A percentile compares a stretch with the other conserved stretches of the same genome.
Evolutionary conservation across 805 yeast species (phyloP).

Genomic region (Torulaspora microellipsoides): DNA sequence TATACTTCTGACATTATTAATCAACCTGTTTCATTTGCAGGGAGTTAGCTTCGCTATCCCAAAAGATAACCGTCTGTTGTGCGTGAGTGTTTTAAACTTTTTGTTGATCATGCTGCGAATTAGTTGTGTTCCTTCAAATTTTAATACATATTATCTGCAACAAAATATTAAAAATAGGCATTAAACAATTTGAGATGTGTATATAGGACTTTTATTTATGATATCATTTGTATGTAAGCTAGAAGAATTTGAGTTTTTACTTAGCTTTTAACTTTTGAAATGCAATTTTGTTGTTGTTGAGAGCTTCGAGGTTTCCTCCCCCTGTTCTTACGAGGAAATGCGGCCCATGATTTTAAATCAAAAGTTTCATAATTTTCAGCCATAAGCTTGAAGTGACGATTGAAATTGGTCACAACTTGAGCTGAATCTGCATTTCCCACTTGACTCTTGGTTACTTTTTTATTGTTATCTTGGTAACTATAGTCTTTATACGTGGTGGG

Average conservation of each 20-base stretch:
- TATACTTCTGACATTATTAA: too few relatives aligned
- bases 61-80: too few relatives aligned
- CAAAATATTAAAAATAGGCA: too few relatives aligned
- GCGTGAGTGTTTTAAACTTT: too few relatives aligned
- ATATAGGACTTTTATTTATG: too few relatives aligned
- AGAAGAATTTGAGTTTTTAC: background rate
- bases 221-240: too few relatives aligned
- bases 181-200: too few relatives aligned
- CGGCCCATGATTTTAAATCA: slow-evolving; percentile 19
- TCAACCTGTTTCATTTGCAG: too few relatives aligned
- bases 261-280: slow-evolving; percentile 12
- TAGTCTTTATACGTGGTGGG: slow-evolving; percentile 7
- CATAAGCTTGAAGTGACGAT: slow-evolving; percentile 27
- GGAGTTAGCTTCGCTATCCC: too few relatives aligned
- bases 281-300: slow-evolving; percentile 8
- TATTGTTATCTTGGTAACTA: background rate
- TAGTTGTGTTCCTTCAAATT: too few relatives aligned
- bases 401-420: slow-evolving; percentile 25
- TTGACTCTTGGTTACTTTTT: background rate
- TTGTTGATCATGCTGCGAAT: too few relatives aligned
- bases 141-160: too few relatives aligned
- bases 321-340: slow-evolving; percentile 3
- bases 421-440: background rate
- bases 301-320: slow-evolving; percentile 6
- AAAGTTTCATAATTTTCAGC: slow-evolving; percentile 31